Base-by-base conservation (phyloP, 305 asterid genomes). In the Caryopteris hybrid region DNA sequence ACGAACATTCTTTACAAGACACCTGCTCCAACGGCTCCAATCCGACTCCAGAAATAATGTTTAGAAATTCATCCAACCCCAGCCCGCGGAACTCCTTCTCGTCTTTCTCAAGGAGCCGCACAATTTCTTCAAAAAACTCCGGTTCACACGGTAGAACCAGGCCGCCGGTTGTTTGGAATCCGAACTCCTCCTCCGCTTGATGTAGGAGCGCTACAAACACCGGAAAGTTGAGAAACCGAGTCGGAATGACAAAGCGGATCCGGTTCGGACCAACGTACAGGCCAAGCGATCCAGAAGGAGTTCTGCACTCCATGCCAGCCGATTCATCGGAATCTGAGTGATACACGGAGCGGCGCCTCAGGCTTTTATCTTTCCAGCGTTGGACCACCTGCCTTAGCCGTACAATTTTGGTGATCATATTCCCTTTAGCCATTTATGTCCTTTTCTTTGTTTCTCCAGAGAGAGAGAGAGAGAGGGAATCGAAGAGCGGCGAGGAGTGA, bases 161-260 rank as follows among this genome's bases (percentile, higher is more conserved):
- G 17, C 84, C 86, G 68, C 88, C 88, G 70, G 64, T 47, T 6
- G 66, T 55, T 50, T 56, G 82, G 61, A 74, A 85, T n/a, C 91
- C 91, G 76, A 80, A 85, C 71, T 85, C 91, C 78, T 85, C 91
- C 58, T 77, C 88, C 21, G 88, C 88, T 54, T 78, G 66, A 14
- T 73, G 56, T 17, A 85, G 79, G 55, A 85, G 79, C 31, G 75
- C 80, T 8, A 77, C 78, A 74, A 85, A 83, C 1, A 83, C 80
- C 5, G 91, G 91, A 0, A 82, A 61, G 74, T 83, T 80, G 29
- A 85, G 76, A 50, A 74, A 83, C 61, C 88, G 76, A 31, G 88
- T 83, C 25, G 91, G 91, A 16, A 85, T 79, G 55, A 85, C 86
- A 71, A 80, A 85, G 0, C 88, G 83, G 29, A 36, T 55, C 8